Base-by-base conservation (phyloP, 371 early-diverging fungal species). In the Smittium culicis region DNA sequence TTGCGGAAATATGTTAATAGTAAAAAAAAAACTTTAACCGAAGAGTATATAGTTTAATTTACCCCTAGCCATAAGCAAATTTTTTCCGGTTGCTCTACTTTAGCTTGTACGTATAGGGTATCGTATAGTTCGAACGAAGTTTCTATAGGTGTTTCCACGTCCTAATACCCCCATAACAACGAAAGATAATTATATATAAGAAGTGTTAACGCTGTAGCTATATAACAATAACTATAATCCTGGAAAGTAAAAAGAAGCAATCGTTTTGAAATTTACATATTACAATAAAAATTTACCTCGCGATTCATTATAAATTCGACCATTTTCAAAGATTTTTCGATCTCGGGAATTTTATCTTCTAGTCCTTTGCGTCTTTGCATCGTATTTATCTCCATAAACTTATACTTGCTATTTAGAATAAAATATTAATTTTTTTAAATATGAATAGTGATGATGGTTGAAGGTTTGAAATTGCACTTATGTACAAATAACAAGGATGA, bases 51-150 rank as follows among this genome's bases (percentile, higher is more conserved):
- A 54, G 33, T 61, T 27, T 0, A 11, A 72, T 83, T 76, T 83
- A 91, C 96, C 8, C 98, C 96, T 25, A 97, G 84, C 98, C 98
- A 97, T 66, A 97, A 82, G 71, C 87, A 87, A 34, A 97, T 94
- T 1, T 83, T 83, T 54, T 86, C 82, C 1, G 91, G 84, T 5
- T 87, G 79, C 63, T 83, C 80, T 58, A 96, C 79, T 57, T 80
- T 83, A 54, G 96, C 95, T 54, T 87, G 84, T 29, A 91, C 91
- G 74, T 87, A 95, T 56, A 96, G 81, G 27, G 96, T 96, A 70
- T 96, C 98, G 72, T 89, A 90, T 66, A 97, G 80, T 71, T 96
- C 96, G 72, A 88, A 97, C 68, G 90, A 82, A 17, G 92, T 88
- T 64, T 86, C 80, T 32, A 94, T 80, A 17, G 90, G 83, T 60